phyloP scores from a whole-genome alignment of 441 rosid genomes.

The Dalechampia spathulata region DNA sequence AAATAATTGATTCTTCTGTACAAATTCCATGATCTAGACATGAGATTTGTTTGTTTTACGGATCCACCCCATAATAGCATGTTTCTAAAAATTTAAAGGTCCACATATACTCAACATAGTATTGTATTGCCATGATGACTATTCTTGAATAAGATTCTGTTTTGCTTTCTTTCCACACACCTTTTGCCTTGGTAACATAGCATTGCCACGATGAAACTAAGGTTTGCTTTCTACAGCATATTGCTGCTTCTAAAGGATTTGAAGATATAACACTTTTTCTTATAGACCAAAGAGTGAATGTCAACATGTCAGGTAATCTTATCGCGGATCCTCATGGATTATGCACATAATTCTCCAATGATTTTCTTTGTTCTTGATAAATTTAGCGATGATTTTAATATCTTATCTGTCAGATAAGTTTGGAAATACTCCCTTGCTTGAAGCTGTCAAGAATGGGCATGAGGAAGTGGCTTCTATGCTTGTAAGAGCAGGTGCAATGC shows the following conservation, averaged over 20 bases:
- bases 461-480: constrained; percentile 57
- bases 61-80: too few relatives aligned
- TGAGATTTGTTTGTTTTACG: too few relatives aligned
- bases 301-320: constrained; percentile 39
- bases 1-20: too few relatives aligned
- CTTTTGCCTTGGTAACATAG: too few relatives aligned
- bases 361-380: neutral
- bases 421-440: constrained; percentile 74
- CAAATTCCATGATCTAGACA: too few relatives aligned
- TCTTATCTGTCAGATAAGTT: constrained; percentile 35
- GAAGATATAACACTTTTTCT: constrained; percentile 55
- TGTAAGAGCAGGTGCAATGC: constrained; percentile 49
- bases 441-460: constrained; percentile 67
- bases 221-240: constrained; percentile 43
- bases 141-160: too few relatives aligned
- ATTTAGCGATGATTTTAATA: neutral
- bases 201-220: neutral
- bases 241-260: constrained; percentile 73
- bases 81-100: too few relatives aligned
- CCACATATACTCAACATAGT: too few relatives aligned
- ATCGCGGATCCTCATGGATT: neutral
- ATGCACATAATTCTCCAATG: neutral
- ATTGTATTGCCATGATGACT: too few relatives aligned
- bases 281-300: constrained; percentile 50
- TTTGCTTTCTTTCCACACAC: too few relatives aligned